A percentile compares a stretch with the other conserved stretches of the same genome.
phyloP scores from a whole-genome alignment of 371 early-diverging fungal genomes.

The Circinella umbellata region DNA sequence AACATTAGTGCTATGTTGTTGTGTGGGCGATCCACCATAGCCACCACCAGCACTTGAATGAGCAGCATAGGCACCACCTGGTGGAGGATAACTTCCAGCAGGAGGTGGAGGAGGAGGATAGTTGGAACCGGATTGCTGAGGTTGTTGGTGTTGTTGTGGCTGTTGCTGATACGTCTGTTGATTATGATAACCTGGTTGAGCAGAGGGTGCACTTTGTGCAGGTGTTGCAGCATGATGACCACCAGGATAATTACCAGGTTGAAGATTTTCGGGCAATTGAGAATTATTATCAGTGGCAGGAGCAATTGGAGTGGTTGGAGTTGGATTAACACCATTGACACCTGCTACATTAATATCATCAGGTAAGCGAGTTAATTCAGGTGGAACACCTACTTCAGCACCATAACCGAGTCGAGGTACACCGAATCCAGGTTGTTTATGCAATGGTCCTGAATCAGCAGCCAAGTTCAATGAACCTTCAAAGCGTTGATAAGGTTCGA shows the following conservation, averaged over 20 bases:
- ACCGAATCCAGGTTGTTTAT: constrained; percentile 51
- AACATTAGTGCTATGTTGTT: constrained; percentile 3
- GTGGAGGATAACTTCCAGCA: neutral
- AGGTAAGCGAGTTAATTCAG: constrained; percentile 42
- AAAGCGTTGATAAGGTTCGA: constrained; percentile 48
- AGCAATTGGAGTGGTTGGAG: constrained; percentile 5
- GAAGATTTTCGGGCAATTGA: constrained; percentile 2
- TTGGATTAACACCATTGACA: constrained; percentile 26
- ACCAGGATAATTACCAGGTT: neutral
- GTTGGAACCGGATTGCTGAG: neutral
- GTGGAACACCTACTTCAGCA: constrained; percentile 49
- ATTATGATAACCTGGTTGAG: neutral
- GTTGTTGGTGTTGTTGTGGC: neutral
- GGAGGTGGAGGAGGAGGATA: constrained; percentile 3
- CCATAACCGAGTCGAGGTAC: constrained; percentile 51
- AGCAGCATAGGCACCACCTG: constrained; percentile 1
- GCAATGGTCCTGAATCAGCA: constrained; percentile 34
- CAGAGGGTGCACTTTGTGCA: neutral
- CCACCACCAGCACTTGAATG: neutral
- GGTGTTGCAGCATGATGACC: neutral
- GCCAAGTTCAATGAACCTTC: constrained; percentile 43
- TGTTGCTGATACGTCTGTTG: neutral
- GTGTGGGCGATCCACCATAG: neutral
- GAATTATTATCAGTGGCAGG: neutral
- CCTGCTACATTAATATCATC: constrained; percentile 47